phyloP scores from a whole-genome alignment of 2,329 filamentous ascomycete species.

The Rugonectria rugulosa region DNA sequence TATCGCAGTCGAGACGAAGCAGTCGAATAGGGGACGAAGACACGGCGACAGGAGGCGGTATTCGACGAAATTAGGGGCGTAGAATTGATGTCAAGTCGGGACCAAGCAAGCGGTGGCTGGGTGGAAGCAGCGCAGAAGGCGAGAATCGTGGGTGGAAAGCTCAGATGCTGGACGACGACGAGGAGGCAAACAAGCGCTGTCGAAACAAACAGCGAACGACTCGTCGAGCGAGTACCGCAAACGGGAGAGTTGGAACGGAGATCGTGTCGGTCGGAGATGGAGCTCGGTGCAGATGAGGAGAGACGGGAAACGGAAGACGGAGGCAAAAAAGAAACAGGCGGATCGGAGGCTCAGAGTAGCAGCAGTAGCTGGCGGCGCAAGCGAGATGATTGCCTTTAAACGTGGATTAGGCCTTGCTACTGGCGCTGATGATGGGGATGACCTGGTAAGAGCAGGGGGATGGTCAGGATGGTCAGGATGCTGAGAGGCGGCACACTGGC shows the following conservation, averaged over 20 bases:
- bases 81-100: conserved; percentile 33
- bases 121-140: conserved; percentile 18
- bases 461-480: conserved; percentile 22
- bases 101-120: conserved; percentile 30
- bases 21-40: conserved; percentile 23
- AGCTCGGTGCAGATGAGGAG: conserved; percentile 41
- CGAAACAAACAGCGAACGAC: conserved; percentile 28
- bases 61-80: conserved; percentile 24
- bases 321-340: conserved; percentile 42
- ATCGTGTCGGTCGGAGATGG: conserved; percentile 40
- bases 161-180: conserved; percentile 8
- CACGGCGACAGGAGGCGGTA: conserved; percentile 20
- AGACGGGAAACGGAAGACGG: conserved; percentile 33
- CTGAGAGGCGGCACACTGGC: conserved; percentile 31
- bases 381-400: conserved; percentile 60
- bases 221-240: conserved; percentile 23
- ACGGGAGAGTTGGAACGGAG: conserved; percentile 33
- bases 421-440: conserved; percentile 43
- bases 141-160: conserved; percentile 9
- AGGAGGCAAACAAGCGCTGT: conserved; percentile 5
- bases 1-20: conserved; percentile 25
- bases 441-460: conserved; percentile 38
- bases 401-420: conserved; percentile 47
- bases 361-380: conserved; percentile 56
- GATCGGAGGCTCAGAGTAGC: conserved; percentile 56